phyloP scores from a whole-genome alignment of 345 rosid species.

The Salix viminalis region DNA sequence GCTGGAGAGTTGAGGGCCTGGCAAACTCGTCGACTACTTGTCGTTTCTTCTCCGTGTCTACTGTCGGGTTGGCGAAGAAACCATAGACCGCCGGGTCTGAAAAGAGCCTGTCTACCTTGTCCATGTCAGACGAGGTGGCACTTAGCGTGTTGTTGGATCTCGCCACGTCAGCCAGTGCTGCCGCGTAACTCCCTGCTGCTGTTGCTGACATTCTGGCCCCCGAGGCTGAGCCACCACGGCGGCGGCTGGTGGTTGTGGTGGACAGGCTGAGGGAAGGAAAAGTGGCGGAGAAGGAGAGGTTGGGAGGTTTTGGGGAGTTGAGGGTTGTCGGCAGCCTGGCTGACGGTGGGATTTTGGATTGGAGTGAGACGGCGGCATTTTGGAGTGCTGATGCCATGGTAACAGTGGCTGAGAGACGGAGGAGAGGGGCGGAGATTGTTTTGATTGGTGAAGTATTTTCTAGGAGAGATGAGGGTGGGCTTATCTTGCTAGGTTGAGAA shows the following conservation, averaged over 20 bases:
- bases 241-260: conserved; percentile 26
- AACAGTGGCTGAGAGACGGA: neutral
- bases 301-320: conserved; percentile 31
- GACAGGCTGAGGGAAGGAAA: conserved; percentile 19
- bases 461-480: too few relatives aligned
- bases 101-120: conserved; percentile 69
- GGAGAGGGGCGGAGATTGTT: neutral
- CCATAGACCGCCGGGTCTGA: conserved; percentile 38
- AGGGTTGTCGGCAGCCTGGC: conserved; percentile 29
- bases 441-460: neutral
- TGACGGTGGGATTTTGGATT: conserved; percentile 45
- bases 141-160: conserved; percentile 57
- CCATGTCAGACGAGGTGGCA: conserved; percentile 62
- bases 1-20: conserved; percentile 45
- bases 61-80: conserved; percentile 64
- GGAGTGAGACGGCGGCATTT: conserved; percentile 46
- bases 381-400: conserved; percentile 63
- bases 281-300: conserved; percentile 43
- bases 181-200: conserved; percentile 69
- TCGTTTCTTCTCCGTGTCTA: conserved; percentile 46
- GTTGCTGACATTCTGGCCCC: conserved; percentile 58
- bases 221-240: conserved; percentile 27
- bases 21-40: conserved; percentile 55
- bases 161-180: conserved; percentile 73
- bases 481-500: too few relatives aligned